Evolutionary conservation across 345 rosid genomes (phyloP).

Genomic region (Boechera retrofracta): DNA sequence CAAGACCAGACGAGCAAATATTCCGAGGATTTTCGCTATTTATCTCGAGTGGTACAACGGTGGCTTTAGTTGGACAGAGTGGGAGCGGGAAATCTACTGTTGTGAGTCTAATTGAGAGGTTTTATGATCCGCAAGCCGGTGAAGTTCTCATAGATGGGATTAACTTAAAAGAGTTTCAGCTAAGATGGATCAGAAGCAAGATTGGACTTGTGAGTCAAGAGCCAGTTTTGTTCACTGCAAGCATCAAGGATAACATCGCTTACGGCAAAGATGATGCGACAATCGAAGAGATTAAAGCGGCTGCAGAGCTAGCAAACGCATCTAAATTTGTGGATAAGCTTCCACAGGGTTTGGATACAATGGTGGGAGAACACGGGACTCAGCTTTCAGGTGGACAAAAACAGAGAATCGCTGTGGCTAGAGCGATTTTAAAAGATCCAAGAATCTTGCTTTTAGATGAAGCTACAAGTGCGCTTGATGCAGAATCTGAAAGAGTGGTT

Average conservation of each 20-base stretch:
- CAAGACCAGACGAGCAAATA: conserved; percentile 65
- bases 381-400: conserved; percentile 87
- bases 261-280: conserved; percentile 65
- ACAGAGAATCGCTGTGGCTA: conserved; percentile 76
- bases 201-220: conserved; percentile 87
- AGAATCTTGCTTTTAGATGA: conserved; percentile 73
- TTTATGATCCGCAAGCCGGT: conserved; percentile 66
- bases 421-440: conserved; percentile 74
- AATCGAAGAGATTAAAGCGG: conserved; percentile 59
- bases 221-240: conserved; percentile 63
- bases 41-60: conserved; percentile 58
- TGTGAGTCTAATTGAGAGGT: conserved; percentile 67
- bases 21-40: conserved; percentile 58
- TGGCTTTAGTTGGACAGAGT: conserved; percentile 75
- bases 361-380: conserved; percentile 86
- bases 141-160: conserved; percentile 64
- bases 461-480: conserved; percentile 80
- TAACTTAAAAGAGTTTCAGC: conserved; percentile 58
- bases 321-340: conserved; percentile 62
- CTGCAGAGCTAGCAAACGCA: conserved; percentile 68
- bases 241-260: conserved; percentile 66
- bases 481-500: conserved; percentile 66
- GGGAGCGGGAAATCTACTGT: conserved; percentile 77
- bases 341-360: conserved; percentile 74
- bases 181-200: conserved; percentile 66